phyloP scores from a whole-genome alignment of 441 rosid species.

The Omphalea diandra region DNA sequence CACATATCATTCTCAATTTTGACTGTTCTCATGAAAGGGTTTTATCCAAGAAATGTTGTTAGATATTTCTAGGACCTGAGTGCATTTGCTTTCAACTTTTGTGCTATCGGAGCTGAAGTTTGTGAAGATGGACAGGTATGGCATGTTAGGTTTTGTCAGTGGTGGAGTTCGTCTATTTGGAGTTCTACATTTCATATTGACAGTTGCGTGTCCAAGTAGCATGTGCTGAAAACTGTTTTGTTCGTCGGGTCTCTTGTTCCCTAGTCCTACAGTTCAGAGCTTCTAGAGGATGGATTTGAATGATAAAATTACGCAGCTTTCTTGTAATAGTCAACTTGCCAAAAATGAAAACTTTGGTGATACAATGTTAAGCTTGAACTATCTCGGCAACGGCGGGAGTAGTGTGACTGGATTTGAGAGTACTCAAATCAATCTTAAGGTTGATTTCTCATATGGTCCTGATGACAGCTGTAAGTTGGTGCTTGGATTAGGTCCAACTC shows the following conservation, averaged over 20 bases:
- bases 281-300: constrained; percentile 57
- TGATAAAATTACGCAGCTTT: constrained; percentile 39
- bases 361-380: constrained; percentile 66
- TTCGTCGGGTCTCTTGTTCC: constrained; percentile 12
- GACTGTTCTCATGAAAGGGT: constrained; percentile 40
- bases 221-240: constrained; percentile 24
- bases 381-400: constrained; percentile 51
- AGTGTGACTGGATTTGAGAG: constrained; percentile 33
- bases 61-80: constrained; percentile 33
- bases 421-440: constrained; percentile 35
- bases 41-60: constrained; percentile 56
- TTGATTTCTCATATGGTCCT: constrained; percentile 44
- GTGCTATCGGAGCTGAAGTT: constrained; percentile 19
- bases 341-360: constrained; percentile 58
- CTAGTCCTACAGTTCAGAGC: constrained; percentile 16
- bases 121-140: constrained; percentile 73
- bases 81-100: constrained; percentile 18
- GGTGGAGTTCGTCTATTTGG: constrained; percentile 53
- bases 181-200: constrained; percentile 30
- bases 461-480: constrained; percentile 87
- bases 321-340: constrained; percentile 34
- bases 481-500: constrained; percentile 87
- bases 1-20: constrained; percentile 29
- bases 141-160: constrained; percentile 89
- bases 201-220: constrained; percentile 24